Percentiles rank a stretch among this genome's conserved stretches.
These are phyloP conservation scores for Kwoniella sp. DNA, from an alignment of 768 basidiomycete species.

Conservation along the genomic window DNA sequence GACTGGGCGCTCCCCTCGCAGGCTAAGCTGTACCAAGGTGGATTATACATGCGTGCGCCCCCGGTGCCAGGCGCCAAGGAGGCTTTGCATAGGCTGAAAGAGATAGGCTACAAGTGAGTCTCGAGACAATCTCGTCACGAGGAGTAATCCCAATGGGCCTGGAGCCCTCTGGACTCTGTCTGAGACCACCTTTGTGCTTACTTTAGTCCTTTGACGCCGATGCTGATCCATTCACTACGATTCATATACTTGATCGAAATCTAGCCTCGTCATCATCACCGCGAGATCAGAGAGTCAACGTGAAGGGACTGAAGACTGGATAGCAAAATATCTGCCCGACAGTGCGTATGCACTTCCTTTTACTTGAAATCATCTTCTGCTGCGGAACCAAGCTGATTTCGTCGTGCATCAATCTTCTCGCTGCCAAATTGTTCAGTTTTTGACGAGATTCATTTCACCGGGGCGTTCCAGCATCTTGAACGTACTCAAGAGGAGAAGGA, in stretches of 20 bases:
- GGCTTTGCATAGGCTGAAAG: slow-evolving; percentile 63
- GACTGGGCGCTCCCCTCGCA: not conserved
- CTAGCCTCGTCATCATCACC: slow-evolving; percentile 70
- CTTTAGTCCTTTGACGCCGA: not conserved
- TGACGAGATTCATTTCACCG: slow-evolving; percentile 65
- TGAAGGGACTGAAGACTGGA: slow-evolving; percentile 69
- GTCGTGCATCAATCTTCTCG: not conserved
- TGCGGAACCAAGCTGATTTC: not conserved
- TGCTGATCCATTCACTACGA: not conserved
- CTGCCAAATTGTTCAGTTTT: slow-evolving; percentile 39
- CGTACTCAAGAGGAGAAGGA: slow-evolving; percentile 58
- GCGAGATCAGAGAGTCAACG: slow-evolving; percentile 66
- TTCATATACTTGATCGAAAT: not conserved
- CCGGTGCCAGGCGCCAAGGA: slow-evolving; percentile 69
- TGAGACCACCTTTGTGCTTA: too few species aligned
- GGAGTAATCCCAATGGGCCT: too few species aligned
- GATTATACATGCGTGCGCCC: slow-evolving; percentile 53
- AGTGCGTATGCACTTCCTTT: slow-evolving; percentile 43
- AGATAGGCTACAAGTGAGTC: slow-evolving; percentile 63
- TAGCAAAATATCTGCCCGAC: slow-evolving; percentile 69
- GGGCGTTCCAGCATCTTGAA: slow-evolving; percentile 63
- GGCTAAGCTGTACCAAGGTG: slow-evolving; percentile 38
- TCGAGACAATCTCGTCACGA: too few species aligned
- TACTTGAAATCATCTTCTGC: too few species aligned
- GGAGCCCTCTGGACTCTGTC: too few species aligned